Percentiles rank a stretch among this genome's conserved stretches.
These are phyloP conservation scores for Macadamia tetraphylla DNA, from an alignment of 164 flowering plant genomes.

Conservation along the genomic window DNA sequence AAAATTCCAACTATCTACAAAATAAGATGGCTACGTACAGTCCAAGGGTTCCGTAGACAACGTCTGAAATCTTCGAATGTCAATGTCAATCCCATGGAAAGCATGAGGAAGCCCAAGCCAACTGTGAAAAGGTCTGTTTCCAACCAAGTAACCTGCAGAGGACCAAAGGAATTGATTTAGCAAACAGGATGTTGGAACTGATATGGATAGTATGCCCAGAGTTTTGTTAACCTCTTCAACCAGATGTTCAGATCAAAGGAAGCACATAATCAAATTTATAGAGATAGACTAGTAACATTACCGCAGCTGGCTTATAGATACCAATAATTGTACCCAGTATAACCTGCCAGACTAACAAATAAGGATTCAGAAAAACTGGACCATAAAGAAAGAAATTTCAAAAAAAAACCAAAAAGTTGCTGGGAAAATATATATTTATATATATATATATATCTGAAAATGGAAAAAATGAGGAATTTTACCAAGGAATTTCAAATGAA, in stretches of 20 bases:
- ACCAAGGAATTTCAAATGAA: not conserved
- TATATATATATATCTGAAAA: not conserved
- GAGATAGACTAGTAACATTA: conserved; percentile 23
- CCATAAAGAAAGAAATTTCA: not conserved
- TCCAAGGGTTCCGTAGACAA: conserved; percentile 96
- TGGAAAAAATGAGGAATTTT: not conserved
- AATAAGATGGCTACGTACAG: conserved; percentile 48
- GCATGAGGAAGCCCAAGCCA: conserved; percentile 97
- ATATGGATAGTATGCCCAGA: not conserved
- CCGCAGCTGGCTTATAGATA: conserved; percentile 88
- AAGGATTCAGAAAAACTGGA: not conserved
- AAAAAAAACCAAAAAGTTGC: not conserved
- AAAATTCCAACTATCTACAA: not conserved
- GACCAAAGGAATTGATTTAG: conserved; percentile 11
- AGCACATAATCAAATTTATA: conserved; percentile 4
- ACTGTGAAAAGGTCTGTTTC: conserved; percentile 88
- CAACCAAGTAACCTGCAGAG: conserved; percentile 86
- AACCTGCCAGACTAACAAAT: conserved; percentile 46
- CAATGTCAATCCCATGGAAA: conserved; percentile 96
- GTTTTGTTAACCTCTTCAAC: not conserved
- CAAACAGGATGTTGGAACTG: not conserved
- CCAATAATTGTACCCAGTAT: conserved; percentile 83
- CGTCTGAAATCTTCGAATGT: conserved; percentile 93
- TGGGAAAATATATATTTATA: not conserved
- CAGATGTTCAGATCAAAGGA: not conserved